Base-by-base conservation (phyloP, 176 grass and related monocot species). In the Themeda triandra region DNA sequence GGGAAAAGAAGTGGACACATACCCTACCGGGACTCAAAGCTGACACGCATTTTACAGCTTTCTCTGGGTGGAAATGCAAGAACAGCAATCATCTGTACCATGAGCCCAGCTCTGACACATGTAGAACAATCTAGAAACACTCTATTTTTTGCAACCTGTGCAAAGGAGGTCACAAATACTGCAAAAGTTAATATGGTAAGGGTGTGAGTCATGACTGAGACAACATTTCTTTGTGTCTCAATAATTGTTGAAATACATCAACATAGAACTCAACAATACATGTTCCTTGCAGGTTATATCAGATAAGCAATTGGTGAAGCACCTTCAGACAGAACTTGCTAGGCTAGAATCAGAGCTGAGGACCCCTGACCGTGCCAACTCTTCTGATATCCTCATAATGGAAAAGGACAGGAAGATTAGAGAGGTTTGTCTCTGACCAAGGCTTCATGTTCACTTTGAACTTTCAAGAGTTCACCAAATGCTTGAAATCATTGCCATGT, bases 131-230 rank as follows among this genome's bases (percentile, higher is more conserved):
- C 96, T 76, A 87, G 93, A 82, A 98, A 95, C 82, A 93, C 96
- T 65, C 86, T 98, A 45, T 95, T 95, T 75, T 98, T 98, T 83
- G 96, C 93, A 77, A 96, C 85, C 79, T 90, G 93, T 63, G 96
- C 96, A 45, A 99, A 99, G 75, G 91, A 99, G 69, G 93, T 99
- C 29, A 99, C 89, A 41, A 99, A 96, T 82, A 91, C 91, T 76
- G 91, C 93, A 56, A 91, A 92, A 89, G 93, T 99, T 88, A 99
- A 99, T 83, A 87, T 99, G 96, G 96, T 98, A 93, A 73, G 76
- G 71, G 24, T 75, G 58, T 28, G 24, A 69, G 39, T 71, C 40
- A 3, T 73, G 70, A 46, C 70, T 39, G 56, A 82, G 46, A 60
- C 24, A 69, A 30, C 24, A 76, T 53, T 67, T 81, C 31, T 79